A percentile compares a stretch with the other conserved stretches of the same genome.
phyloP scores from a whole-genome alignment of 2,329 filamentous ascomycete genomes.

The Graphiopsis chlorocephala region DNA sequence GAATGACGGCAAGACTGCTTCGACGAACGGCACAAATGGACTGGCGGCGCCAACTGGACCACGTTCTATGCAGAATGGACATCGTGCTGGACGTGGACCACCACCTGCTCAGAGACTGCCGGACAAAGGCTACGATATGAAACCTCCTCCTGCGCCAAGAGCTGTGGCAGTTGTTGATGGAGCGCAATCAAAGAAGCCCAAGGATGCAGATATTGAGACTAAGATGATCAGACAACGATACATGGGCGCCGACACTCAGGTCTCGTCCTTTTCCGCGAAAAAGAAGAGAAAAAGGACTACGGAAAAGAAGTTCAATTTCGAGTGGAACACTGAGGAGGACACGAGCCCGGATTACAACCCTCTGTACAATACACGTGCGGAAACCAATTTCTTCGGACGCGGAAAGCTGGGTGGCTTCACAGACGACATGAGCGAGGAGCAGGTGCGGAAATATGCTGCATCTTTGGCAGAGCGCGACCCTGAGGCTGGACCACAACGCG shows the following conservation, averaged over 20 bases:
- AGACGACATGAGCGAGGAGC: slow-evolving; percentile 54
- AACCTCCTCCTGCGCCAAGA: slow-evolving; percentile 48
- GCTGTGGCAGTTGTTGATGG: slow-evolving; percentile 30
- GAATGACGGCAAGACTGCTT: slow-evolving; percentile 9
- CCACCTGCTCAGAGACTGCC: slow-evolving; percentile 26
- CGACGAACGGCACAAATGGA: slow-evolving; percentile 9
- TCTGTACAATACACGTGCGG: slow-evolving; percentile 67
- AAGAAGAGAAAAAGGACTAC: slow-evolving; percentile 93
- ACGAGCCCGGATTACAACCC: slow-evolving; percentile 82
- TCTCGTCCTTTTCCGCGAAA: slow-evolving; percentile 86
- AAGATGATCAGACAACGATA: slow-evolving; percentile 76
- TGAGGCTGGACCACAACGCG: slow-evolving; percentile 73
- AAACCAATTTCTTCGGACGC: slow-evolving; percentile 67
- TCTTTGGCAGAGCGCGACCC: slow-evolving; percentile 72
- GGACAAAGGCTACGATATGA: slow-evolving; percentile 52
- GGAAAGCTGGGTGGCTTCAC: slow-evolving; percentile 66
- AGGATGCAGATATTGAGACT: slow-evolving; percentile 64
- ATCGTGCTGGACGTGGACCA: slow-evolving; percentile 48
- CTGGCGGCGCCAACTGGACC: slow-evolving; percentile 66
- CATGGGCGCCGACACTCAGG: slow-evolving; percentile 84
- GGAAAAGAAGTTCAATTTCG: slow-evolving; percentile 98
- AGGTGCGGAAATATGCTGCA: slow-evolving; percentile 57
- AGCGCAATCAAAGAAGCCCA: slow-evolving; percentile 41
- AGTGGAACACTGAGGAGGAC: slow-evolving; percentile 94
- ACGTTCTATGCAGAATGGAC: slow-evolving; percentile 60